A percentile compares a stretch with the other conserved stretches of the same genome.
Evolutionary conservation across 2,329 filamentous ascomycete species (phyloP).

Genomic region (Fusarium burgessii): DNA sequence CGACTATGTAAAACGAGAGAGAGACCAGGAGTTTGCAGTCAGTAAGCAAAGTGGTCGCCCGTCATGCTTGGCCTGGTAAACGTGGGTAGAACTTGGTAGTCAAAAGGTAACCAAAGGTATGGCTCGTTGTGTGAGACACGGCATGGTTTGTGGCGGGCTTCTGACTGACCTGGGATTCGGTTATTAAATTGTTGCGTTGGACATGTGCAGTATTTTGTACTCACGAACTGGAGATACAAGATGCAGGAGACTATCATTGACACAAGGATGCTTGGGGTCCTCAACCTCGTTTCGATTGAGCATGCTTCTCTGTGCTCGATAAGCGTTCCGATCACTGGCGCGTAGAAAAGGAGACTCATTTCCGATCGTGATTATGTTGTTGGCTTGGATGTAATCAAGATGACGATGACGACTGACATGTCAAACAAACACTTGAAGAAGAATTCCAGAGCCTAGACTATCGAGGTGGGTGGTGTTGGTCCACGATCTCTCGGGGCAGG

Average conservation of each 20-base stretch:
- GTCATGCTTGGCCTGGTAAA: not conserved
- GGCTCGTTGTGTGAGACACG: constrained; percentile 34
- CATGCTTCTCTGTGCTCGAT: not conserved
- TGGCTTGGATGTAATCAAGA: constrained; percentile 19
- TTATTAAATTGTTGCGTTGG: constrained; percentile 20
- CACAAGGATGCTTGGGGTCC: not conserved
- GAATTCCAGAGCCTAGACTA: constrained; percentile 18
- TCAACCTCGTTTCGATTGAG: not conserved
- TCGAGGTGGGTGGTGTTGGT: constrained; percentile 17
- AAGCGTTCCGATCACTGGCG: not conserved
- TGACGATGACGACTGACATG: constrained; percentile 15
- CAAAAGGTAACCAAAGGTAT: constrained; percentile 15
- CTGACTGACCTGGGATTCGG: constrained; percentile 14
- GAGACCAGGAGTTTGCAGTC: constrained; percentile 36
- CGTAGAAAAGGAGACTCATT: constrained; percentile 8
- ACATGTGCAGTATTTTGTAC: constrained; percentile 30
- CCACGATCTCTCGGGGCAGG: constrained; percentile 9
- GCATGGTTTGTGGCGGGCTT: constrained; percentile 31
- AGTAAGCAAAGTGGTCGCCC: constrained; percentile 8
- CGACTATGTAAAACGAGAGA: constrained; percentile 36
- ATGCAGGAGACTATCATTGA: not conserved
- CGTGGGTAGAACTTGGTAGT: not conserved
- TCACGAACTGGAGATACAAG: constrained; percentile 2
- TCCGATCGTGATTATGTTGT: not conserved
- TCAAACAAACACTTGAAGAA: constrained; percentile 23